phyloP scores from a whole-genome alignment of 768 basidiomycete species.

The Tulasnella sp. region DNA sequence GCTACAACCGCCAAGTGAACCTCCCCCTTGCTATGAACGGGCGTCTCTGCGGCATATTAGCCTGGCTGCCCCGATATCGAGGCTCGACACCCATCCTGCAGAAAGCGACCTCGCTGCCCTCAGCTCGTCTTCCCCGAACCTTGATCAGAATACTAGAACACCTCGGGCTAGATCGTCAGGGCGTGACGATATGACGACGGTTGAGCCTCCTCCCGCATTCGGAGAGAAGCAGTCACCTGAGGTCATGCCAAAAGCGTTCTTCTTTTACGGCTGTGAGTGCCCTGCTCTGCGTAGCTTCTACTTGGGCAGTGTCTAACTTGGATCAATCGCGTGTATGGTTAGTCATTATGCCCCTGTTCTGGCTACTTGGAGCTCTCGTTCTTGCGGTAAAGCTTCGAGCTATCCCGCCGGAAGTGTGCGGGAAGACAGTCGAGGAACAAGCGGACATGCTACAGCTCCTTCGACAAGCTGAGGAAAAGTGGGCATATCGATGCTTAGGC shows the following conservation, averaged over 20 bases:
- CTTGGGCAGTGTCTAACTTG: too few relatives aligned
- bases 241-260: slow-evolving; percentile 9
- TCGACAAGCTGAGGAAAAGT: slow-evolving; percentile 14
- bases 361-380: slow-evolving; percentile 20
- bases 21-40: background rate
- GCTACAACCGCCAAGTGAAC: background rate
- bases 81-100: background rate
- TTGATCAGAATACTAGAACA: background rate
- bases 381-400: slow-evolving; percentile 12
- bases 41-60: background rate
- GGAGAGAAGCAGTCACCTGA: slow-evolving; percentile 17
- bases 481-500: slow-evolving; percentile 23
- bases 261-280: slow-evolving; percentile 20
- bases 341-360: slow-evolving; percentile 22
- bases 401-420: background rate
- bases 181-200: background rate
- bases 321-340: background rate
- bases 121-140: background rate
- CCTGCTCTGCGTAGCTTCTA: background rate
- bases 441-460: slow-evolving; percentile 13
- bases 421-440: slow-evolving; percentile 13
- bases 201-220: slow-evolving; percentile 20
- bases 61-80: background rate
- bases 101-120: background rate
- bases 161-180: background rate